phyloP scores from a whole-genome alignment of 371 early-diverging fungal genomes.

The Scutellospora calospora region DNA sequence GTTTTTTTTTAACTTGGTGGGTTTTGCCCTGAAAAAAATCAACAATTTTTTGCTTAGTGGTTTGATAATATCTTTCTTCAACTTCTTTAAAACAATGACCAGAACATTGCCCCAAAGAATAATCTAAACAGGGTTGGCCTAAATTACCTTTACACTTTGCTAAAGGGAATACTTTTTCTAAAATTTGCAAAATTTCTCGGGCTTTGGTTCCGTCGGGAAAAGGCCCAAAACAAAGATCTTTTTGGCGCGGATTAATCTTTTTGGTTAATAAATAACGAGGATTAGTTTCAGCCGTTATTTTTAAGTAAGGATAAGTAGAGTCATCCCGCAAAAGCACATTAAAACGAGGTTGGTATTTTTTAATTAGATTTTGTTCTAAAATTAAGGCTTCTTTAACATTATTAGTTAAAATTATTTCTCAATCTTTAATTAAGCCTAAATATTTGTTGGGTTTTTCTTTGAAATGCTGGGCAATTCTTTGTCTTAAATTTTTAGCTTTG shows the following conservation, averaged over 20 bases:
- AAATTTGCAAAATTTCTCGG: slow-evolving; percentile 23
- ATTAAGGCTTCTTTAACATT: slow-evolving; percentile 41
- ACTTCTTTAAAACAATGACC: slow-evolving; percentile 25
- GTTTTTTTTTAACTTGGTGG: slow-evolving; percentile 18
- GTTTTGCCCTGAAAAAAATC: slow-evolving; percentile 28
- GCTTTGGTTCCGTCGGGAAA: slow-evolving; percentile 36
- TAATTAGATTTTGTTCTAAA: slow-evolving; percentile 37
- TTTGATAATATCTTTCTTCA: slow-evolving; percentile 1
- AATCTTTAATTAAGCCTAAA: too few relatives aligned
- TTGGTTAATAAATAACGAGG: slow-evolving; percentile 14
- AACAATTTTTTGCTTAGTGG: background rate
- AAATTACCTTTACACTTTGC: slow-evolving; percentile 40
- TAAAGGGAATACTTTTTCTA: slow-evolving; percentile 22
- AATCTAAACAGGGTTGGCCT: slow-evolving; percentile 23
- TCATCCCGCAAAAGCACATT: slow-evolving; percentile 32
- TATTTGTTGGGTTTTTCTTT: too few relatives aligned
- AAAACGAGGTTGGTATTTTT: slow-evolving; percentile 38
- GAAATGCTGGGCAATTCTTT: too few relatives aligned
- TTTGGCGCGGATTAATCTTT: background rate
- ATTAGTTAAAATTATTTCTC: slow-evolving; percentile 40
- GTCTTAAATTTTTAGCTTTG: too few relatives aligned
- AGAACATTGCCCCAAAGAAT: slow-evolving; percentile 12
- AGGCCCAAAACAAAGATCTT: slow-evolving; percentile 19
- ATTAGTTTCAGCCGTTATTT: slow-evolving; percentile 19
- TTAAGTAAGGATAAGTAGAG: slow-evolving; percentile 27